Base-by-base conservation (phyloP, 139 green algal species). In the Coccomyxa sp. region DNA sequence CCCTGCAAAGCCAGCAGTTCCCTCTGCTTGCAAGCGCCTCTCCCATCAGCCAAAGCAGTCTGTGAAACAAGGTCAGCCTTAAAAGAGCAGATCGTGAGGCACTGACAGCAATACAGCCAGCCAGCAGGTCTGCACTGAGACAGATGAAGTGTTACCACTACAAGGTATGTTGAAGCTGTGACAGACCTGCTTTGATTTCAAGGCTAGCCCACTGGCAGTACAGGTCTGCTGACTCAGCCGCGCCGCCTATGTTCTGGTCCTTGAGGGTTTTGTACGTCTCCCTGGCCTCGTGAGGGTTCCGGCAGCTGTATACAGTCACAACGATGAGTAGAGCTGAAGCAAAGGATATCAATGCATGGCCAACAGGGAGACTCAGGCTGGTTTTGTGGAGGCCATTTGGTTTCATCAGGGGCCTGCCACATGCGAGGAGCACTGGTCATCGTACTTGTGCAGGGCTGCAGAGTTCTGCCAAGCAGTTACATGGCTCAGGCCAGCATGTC, bases 231-330 rank as follows among this genome's bases (percentile, higher is more conserved):
- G 69, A 88, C 50, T 31, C 50, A 31, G 50, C 22, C 16, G 36
- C 75, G 39, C 82, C 78, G 4, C 89, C 91, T 44, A 97, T 88
- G 24, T 86, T 81, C 79, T 94, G 88, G 74, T 90, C 91, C 68
- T 92, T 94, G 16, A 98, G 87, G 34, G 85, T 92, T 82, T 97
- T 96, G 81, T 97, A 93, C 0, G 91, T 92, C 77, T 97, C 94
- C 6, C 92, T 81, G 1, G 89, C 94, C 44, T 97, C 94, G 69
- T 97, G 93, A 37, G 89, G 78, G 54, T 87, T 89, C 14, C 40
- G 71, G 38, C 68, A 50, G 81, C 85, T 90, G 81, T 40, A 29
- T 6, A 27, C 27, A 76, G 37, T 12, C 24, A 70, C 29, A 54
- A 22, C 7, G 41, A 22, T 18, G 7, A 12, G 24, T 31, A 64